Evolutionary conservation across 129 eudicot genomes (phyloP), one percentile per base, ranked within the genome.

Genomic region (Centella asiatica): DNA sequence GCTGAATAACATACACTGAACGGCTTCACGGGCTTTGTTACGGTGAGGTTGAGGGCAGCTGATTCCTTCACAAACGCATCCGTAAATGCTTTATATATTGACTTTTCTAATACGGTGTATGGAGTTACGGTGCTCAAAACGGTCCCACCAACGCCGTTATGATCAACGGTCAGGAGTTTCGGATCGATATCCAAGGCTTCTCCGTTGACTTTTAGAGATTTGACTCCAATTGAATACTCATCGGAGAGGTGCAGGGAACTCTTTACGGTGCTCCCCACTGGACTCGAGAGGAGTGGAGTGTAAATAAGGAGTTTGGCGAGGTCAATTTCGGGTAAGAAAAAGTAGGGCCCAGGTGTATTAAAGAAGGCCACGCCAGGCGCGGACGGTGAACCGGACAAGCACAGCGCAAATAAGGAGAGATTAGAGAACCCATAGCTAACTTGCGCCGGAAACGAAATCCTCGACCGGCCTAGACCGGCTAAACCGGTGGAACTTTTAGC

Each of bases 291-390:
- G 31, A 84, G 68, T 2, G 85, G 83, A 1, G 88, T 85, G 85
- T 85, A 85, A 77, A 47, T 57, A 49, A 85, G 85, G 22, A 49
- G 37, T 12, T 73, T 51, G 4, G 94, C 62, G 28, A 74, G 73
- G 70, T 85, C 83, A 27, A 76, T 73, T 62, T 74, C 83, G 4
- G 85, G 88, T 8, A 69, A 22, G 51, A 85, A 81, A 48, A 62
- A 65, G 17, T 81, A 85, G 10, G 94, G 94, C 18, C 75, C 78
- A 4, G 32, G 13, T 0, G 65, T 67, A 22, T 76, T 78, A 34
- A 85, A 79, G 46, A 85, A 85, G 14, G 73, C 83, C 22, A 85
- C 83, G 7, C 88, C 94, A 10, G 85, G 85, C 57, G 88, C 94
- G 8, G 88, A 85, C 1, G 83, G 82, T 36, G 87, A 84, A 54